These are phyloP conservation scores for Scenedesmus sp. DNA, from an alignment of 163 green algal species.

Conservation along the genomic window DNA sequence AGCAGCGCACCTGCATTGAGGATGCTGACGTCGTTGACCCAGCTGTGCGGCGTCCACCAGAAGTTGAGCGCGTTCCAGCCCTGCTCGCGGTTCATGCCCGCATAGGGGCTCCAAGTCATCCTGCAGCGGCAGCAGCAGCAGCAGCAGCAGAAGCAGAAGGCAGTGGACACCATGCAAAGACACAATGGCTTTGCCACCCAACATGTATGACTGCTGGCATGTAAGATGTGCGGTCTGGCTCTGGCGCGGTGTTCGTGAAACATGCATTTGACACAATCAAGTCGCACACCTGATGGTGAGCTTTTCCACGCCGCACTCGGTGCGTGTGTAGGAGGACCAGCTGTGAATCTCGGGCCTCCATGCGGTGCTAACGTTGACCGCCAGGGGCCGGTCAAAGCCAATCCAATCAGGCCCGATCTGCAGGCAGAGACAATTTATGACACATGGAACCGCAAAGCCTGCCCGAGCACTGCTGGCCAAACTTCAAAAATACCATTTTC, in stretches of 20 bases:
- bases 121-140: neutral
- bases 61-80: slow-evolving; percentile 55
- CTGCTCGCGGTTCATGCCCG: slow-evolving; percentile 48
- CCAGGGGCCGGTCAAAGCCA: slow-evolving; percentile 39
- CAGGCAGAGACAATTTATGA: neutral
- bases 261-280: neutral
- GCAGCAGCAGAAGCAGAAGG: no score
- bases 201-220: no score
- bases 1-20: slow-evolving; percentile 37
- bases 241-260: neutral
- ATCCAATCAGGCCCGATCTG: slow-evolving; percentile 47
- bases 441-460: neutral
- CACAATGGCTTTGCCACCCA: neutral
- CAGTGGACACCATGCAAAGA: neutral
- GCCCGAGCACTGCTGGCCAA: no score
- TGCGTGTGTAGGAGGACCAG: slow-evolving; percentile 31
- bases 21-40: slow-evolving; percentile 46
- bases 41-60: slow-evolving; percentile 53
- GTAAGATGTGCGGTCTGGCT: no score
- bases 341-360: slow-evolving; percentile 36
- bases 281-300: slow-evolving; percentile 23
- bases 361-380: slow-evolving; percentile 41
- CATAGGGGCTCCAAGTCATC: slow-evolving; percentile 39
- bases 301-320: slow-evolving; percentile 44
- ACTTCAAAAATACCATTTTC: no score